Conservation (phyloP, 192 early-diverging fungal genomes). For the Lobosporangium transversale region DNA sequence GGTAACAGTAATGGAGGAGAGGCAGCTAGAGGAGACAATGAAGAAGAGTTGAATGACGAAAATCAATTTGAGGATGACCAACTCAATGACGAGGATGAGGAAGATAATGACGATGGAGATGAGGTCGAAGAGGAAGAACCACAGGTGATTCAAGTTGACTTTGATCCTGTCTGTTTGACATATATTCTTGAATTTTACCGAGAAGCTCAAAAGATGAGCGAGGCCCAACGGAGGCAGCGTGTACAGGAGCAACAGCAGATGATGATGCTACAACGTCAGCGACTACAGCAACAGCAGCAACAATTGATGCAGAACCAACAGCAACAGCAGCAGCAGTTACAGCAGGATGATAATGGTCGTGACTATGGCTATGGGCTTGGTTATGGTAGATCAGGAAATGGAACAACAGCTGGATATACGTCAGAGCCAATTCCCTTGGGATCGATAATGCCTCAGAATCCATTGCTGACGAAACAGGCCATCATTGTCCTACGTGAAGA, state of each 20-base stretch:
- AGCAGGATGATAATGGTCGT: conserved; percentile 1
- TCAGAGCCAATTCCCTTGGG: conserved; percentile 1
- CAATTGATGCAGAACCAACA: conserved; percentile 20
- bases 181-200: conserved; percentile 60
- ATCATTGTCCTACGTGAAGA: conserved; percentile 84
- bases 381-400: neutral
- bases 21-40: too few relatives aligned
- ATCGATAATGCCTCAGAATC: conserved; percentile 47
- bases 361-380: neutral
- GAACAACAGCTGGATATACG: neutral
- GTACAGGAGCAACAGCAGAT: conserved; percentile 25
- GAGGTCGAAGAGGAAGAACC: conserved; percentile 54
- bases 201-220: conserved; percentile 50
- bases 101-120: conserved; percentile 23
- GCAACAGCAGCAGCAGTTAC: conserved; percentile 12
- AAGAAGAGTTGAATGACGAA: too few relatives aligned
- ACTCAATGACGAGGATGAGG: conserved; percentile 36
- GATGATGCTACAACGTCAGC: conserved; percentile 7
- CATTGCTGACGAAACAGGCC: conserved; percentile 67
- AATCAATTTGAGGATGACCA: neutral
- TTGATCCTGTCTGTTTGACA: conserved; percentile 63
- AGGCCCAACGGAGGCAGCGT: conserved; percentile 17
- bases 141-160: conserved; percentile 64
- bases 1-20: too few relatives aligned
- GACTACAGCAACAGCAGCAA: conserved; percentile 9